These are phyloP conservation scores for Wickerhamomyces sp. DNA, from an alignment of 1,139 yeast genomes.

Conservation along the genomic window DNA sequence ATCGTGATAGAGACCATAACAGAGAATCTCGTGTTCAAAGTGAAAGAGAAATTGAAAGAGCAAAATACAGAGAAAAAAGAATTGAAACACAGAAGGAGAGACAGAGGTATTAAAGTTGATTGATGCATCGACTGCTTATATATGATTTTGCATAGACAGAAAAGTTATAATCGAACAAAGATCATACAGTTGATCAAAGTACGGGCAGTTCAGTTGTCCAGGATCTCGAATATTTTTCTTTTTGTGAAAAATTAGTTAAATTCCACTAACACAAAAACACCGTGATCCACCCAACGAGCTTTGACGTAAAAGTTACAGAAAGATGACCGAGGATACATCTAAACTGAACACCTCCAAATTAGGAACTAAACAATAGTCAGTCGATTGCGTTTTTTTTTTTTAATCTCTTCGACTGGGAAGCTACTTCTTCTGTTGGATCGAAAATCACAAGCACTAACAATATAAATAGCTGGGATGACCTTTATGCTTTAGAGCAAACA, in stretches of 20 bases:
- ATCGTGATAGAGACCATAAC: conserved; percentile 15
- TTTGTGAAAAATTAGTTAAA: no score
- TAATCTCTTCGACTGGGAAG: conserved; percentile 23
- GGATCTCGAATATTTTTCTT: no score
- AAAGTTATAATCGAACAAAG: no score
- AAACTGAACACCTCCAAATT: conserved; percentile 63
- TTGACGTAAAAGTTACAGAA: no score
- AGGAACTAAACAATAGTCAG: conserved; percentile 74
- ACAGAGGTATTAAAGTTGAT: conserved; percentile 9
- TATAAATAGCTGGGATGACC: conserved; percentile 68
- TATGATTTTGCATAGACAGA: no score
- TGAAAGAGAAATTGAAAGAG: conserved; percentile 15
- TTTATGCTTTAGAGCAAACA: conserved; percentile 64
- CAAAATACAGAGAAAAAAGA: conserved; percentile 10
- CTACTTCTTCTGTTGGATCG: neutral
- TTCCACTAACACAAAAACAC: no score
- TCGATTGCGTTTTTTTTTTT: conserved; percentile 9
- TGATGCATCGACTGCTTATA: no score
- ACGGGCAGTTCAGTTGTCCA: no score
- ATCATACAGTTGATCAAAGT: no score
- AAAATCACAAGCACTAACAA: conserved; percentile 3
- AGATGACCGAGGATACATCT: conserved; percentile 44
- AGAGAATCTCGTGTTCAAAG: conserved; percentile 5
- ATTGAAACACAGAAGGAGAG: conserved; percentile 12
- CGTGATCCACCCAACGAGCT: no score